These are phyloP conservation scores for Pelargonium cotyledonis DNA, from an alignment of 441 rosid species.

Conservation along the genomic window DNA sequence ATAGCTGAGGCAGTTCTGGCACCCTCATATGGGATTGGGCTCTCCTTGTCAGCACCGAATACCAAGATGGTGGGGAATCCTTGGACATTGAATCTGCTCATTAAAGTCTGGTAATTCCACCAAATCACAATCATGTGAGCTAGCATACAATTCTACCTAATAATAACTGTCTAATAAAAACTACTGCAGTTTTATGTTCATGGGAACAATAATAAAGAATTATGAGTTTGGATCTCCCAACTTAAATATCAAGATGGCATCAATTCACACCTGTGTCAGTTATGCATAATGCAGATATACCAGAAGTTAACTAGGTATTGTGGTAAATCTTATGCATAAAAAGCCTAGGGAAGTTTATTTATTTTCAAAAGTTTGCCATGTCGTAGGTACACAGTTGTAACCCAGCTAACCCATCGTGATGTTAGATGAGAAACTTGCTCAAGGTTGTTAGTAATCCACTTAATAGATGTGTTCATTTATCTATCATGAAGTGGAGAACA, in stretches of 20 bases:
- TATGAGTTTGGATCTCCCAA: background rate
- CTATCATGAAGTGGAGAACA: background rate
- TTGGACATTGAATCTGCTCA: slow-evolving; percentile 97
- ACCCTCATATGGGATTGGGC: slow-evolving; percentile 80
- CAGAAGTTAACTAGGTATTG: too few relatives aligned
- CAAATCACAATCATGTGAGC: slow-evolving; percentile 18
- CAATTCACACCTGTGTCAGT: too few relatives aligned
- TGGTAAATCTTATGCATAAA: too few relatives aligned
- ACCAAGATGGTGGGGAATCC: slow-evolving; percentile 96
- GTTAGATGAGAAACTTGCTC: background rate
- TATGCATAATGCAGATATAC: too few relatives aligned
- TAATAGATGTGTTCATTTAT: too few relatives aligned
- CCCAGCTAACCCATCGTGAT: background rate
- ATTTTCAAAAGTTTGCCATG: background rate
- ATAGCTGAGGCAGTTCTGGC: slow-evolving; percentile 87
- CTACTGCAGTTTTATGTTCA: background rate
- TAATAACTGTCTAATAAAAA: too few relatives aligned
- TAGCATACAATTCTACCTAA: background rate
- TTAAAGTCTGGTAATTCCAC: slow-evolving; percentile 57
- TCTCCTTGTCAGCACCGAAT: slow-evolving; percentile 85
- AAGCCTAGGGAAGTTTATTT: too few relatives aligned
- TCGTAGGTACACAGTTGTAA: background rate
- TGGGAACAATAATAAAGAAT: background rate
- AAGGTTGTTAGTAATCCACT: background rate
- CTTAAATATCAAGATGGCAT: background rate